Conservation (phyloP, 352 stramenopile species). For the Phytopythium helicoides region DNA sequence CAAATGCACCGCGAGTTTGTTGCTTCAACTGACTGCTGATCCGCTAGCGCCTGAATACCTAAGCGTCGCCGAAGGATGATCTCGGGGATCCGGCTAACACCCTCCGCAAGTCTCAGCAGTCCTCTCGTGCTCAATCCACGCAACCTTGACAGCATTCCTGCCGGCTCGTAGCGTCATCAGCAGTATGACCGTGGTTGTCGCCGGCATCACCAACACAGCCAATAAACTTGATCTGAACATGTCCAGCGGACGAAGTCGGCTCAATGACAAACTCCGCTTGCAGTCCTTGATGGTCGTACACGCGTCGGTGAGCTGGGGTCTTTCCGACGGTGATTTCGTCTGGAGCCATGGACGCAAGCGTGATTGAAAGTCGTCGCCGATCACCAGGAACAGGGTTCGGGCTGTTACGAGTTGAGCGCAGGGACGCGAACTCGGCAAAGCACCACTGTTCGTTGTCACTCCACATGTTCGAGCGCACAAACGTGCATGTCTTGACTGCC, state of each 20-base stretch:
- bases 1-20: constrained; percentile 26
- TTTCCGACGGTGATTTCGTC: constrained; percentile 30
- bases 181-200: not conserved
- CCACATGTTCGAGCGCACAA: constrained; percentile 34
- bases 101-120: constrained; percentile 29
- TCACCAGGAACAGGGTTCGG: constrained; percentile 1
- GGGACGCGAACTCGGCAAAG: constrained; percentile 24
- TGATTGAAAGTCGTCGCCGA: constrained; percentile 25
- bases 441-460: constrained; percentile 44
- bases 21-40: constrained; percentile 13
- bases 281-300: constrained; percentile 24
- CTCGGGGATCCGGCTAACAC: constrained; percentile 19
- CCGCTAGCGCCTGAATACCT: constrained; percentile 20
- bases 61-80: constrained; percentile 24
- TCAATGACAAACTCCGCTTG: constrained; percentile 29
- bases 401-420: not conserved
- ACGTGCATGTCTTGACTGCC: constrained; percentile 32
- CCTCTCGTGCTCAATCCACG: constrained; percentile 19
- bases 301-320: constrained; percentile 15
- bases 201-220: constrained; percentile 16
- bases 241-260: constrained; percentile 16
- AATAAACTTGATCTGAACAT: constrained; percentile 36
- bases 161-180: not conserved
- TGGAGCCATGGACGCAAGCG: constrained; percentile 26
- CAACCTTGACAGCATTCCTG: not conserved